These are phyloP conservation scores for Phyllosticta citriasiana DNA, from an alignment of 2,329 filamentous ascomycete genomes.

Conservation along the genomic window DNA sequence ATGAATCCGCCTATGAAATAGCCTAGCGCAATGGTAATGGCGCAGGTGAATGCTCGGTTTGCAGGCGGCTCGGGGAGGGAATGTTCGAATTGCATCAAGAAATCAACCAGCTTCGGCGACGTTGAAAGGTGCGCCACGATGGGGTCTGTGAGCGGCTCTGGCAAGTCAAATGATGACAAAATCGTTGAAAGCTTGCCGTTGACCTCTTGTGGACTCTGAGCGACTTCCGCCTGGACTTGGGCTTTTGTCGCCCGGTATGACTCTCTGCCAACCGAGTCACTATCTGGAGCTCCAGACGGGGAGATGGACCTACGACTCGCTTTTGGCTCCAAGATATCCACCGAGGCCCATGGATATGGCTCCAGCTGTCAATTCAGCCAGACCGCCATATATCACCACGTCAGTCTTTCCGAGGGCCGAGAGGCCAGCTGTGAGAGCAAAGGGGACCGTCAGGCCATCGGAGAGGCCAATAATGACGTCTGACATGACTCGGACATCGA, in stretches of 20 bases:
- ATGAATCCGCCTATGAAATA: slow-evolving; percentile 48
- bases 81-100: slow-evolving; percentile 40
- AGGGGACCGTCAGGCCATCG: slow-evolving; percentile 70
- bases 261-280: background rate
- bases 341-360: slow-evolving; percentile 69
- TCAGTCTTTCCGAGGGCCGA: slow-evolving; percentile 33
- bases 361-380: slow-evolving; percentile 64
- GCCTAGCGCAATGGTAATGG: slow-evolving; percentile 55
- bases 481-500: slow-evolving; percentile 28
- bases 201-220: background rate
- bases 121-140: background rate
- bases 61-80: slow-evolving; percentile 35
- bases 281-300: background rate
- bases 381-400: slow-evolving; percentile 45
- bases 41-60: slow-evolving; percentile 41
- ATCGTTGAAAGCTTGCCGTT: background rate
- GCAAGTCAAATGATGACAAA: background rate
- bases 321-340: slow-evolving; percentile 57
- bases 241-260: background rate
- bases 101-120: slow-evolving; percentile 14
- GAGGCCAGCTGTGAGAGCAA: slow-evolving; percentile 66
- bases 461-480: slow-evolving; percentile 68
- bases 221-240: background rate
- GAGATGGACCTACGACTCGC: slow-evolving; percentile 29
- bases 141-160: background rate